phyloP scores from a whole-genome alignment of 306 rosid genomes.

The Castanopsis chinensis region DNA sequence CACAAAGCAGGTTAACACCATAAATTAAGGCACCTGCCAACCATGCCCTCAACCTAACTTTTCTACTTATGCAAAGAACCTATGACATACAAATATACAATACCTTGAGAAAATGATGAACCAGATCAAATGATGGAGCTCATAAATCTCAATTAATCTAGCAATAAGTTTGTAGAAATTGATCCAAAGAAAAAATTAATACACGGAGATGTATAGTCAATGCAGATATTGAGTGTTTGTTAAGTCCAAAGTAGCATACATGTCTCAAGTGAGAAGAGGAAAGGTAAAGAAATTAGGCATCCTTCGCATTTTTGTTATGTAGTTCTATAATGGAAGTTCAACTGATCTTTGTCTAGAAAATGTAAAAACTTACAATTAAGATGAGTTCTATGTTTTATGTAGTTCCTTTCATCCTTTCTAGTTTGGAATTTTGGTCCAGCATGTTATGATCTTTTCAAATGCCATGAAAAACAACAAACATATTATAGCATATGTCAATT shows the following conservation, averaged over 20 bases:
- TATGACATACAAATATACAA: not conserved
- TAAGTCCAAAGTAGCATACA: not conserved
- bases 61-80: not conserved
- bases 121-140: not conserved
- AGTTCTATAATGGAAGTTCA: not conserved
- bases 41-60: not conserved
- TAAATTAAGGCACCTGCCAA: conserved; percentile 1
- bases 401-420: not conserved
- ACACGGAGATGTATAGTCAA: not conserved
- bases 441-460: not conserved
- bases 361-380: not conserved
- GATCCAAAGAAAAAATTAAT: no score
- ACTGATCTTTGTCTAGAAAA: not conserved
- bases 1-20: conserved; percentile 4
- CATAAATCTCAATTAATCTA: not conserved
- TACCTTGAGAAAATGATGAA: not conserved
- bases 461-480: not conserved
- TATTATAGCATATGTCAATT: not conserved
- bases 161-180: not conserved
- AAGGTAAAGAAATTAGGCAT: not conserved
- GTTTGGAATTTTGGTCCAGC: not conserved
- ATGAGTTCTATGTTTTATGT: not conserved
- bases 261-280: not conserved
- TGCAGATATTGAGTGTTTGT: not conserved
- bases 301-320: not conserved